Evolutionary conservation across 257 asterid genomes (phyloP), one percentile per base, ranked within the genome.

Genomic region (Solanum commersonii): DNA sequence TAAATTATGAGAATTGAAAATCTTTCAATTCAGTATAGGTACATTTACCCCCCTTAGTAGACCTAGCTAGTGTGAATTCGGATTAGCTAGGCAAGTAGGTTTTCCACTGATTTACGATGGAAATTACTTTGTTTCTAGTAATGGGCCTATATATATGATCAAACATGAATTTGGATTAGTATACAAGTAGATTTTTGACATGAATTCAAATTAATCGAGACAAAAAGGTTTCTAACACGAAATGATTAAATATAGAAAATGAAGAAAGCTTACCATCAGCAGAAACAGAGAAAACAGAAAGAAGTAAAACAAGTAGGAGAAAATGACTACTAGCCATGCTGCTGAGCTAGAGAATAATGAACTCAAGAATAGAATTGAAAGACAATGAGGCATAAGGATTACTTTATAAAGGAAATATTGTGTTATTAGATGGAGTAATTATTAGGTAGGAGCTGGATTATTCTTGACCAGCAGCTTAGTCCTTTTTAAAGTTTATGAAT

Each of bases 221-320:
- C 2, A 74, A 35, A 8, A 74, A 37, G 10, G 18, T 12, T 37
- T 37, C 6, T 0, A 14, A 23, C 11, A 22, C 42, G 1, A 10
- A 74, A 22, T 74, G 31, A 37, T 76, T 37, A 76, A 37, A 12
- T 76, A 35, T 4, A 22, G 33, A 23, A 76, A 23, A 76, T 3
- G 22, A 37, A 76, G 29, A 74, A 18, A 31, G 56, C 63, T 81
- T 91, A 91, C 92, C 87, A 27, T 82, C 87, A 42, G 91, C 89
- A 11, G 88, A 81, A 72, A 87, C 89, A 16, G 88, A 89, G 90
- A 89, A 70, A 87, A 89, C 35, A 73, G 83, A 85, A 63, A 91
- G 49, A 87, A 29, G 16, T 67, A 74, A 85, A 59, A 88, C 15
- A 65, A 86, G 83, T 10, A 82, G 63, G 16, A 52, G 73, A 56